phyloP scores from a whole-genome alignment of 2,329 filamentous ascomycete species.

The Teratosphaeria epicoccoides region DNA sequence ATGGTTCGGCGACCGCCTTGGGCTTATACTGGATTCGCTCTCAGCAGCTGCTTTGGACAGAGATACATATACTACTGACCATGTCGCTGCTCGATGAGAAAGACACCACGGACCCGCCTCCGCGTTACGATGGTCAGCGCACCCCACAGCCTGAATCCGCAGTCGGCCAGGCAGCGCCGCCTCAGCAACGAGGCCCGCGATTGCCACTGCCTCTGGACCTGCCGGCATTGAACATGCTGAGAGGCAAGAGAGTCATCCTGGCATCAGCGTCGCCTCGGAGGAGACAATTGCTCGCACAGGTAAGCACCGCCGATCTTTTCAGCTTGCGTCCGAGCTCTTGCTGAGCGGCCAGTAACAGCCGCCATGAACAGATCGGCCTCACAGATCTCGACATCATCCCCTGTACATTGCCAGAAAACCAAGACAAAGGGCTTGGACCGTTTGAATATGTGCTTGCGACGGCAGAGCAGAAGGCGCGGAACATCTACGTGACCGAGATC shows the following conservation, averaged over 20 bases:
- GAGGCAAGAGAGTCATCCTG: conserved; percentile 71
- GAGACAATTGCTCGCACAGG: conserved; percentile 66
- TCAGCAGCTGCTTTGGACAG: not conserved
- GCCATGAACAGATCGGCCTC: conserved; percentile 55
- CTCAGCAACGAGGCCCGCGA: conserved; percentile 25
- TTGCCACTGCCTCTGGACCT: conserved; percentile 62
- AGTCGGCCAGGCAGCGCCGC: not conserved
- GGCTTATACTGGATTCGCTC: not conserved
- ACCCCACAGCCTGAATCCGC: conserved; percentile 6
- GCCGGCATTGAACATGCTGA: conserved; percentile 66
- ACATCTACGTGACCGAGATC: conserved; percentile 55
- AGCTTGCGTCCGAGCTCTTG: conserved; percentile 1
- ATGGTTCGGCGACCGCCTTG: conserved; percentile 1
- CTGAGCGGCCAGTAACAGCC: conserved; percentile 18
- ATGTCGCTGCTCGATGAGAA: conserved; percentile 21
- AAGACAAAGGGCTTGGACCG: conserved; percentile 68
- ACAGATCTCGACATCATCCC: conserved; percentile 73
- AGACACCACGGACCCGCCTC: conserved; percentile 32
- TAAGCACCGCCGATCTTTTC: conserved; percentile 24
- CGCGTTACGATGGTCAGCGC: conserved; percentile 31
- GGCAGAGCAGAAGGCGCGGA: conserved; percentile 69
- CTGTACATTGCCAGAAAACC: conserved; percentile 73
- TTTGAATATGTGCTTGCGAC: conserved; percentile 88
- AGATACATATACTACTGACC: not conserved
- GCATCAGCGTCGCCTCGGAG: conserved; percentile 82